A percentile compares a stretch with the other conserved stretches of the same genome.
Conservation (phyloP, 106 monocot species). For the Dioscorea zingiberensis region DNA sequence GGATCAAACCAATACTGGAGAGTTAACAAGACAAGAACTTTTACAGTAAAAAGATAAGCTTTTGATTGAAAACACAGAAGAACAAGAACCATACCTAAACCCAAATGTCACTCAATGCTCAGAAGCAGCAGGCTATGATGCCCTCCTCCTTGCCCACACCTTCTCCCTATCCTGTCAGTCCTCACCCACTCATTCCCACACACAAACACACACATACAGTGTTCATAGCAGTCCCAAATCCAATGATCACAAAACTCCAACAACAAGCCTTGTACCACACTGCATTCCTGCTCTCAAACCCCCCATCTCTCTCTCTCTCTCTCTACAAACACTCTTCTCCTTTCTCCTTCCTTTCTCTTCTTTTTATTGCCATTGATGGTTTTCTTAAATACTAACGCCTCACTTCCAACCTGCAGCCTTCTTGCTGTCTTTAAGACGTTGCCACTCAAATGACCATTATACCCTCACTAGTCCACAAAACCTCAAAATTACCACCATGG, state of each 20-base stretch:
- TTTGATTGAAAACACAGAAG: background rate
- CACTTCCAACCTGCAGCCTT: slow-evolving; percentile 1
- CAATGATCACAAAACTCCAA: slow-evolving; percentile 11
- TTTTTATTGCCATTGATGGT: slow-evolving; percentile 23
- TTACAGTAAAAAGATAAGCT: background rate
- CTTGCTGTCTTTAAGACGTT: background rate
- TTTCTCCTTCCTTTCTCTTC: slow-evolving; percentile 8
- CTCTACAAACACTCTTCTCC: background rate
- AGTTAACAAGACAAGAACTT: background rate
- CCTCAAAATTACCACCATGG: background rate
- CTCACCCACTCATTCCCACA: background rate
- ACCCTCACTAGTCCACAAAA: background rate
- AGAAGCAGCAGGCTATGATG: slow-evolving; percentile 11
- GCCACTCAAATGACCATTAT: background rate
- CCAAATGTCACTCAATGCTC: slow-evolving; percentile 6
- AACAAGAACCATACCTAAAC: background rate
- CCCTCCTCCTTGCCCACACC: slow-evolving; percentile 12
- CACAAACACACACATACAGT: background rate
- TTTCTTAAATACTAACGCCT: slow-evolving; percentile 5
- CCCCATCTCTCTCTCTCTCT: background rate
- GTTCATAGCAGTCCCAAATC: background rate
- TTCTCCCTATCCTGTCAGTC: slow-evolving; percentile 13
- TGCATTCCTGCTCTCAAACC: too few relatives aligned
- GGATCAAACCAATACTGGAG: background rate
- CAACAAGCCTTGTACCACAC: background rate